Evolutionary conservation across 2,329 filamentous ascomycete genomes (phyloP), one percentile per base, ranked within the genome.

Genomic region (Chrysoporthe puriensis): DNA sequence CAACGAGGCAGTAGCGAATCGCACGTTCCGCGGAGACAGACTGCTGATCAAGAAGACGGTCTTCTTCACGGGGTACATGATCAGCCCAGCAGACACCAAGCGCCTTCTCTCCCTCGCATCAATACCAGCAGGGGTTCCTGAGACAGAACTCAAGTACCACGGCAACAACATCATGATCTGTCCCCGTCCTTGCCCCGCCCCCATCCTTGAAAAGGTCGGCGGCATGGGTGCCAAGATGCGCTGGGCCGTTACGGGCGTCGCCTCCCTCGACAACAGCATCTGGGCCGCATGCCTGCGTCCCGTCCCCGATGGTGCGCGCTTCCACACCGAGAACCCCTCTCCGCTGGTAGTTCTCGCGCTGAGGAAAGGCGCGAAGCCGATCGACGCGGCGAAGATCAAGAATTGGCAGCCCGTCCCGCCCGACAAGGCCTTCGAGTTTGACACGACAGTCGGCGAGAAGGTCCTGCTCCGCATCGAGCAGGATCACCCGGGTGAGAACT

Each of bases 91-190:
- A 36, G 92, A 96, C 77, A 90, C 90, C 2, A 87, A 91, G 74
- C 88, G 86, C 66, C 83, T 98, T 48, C 86, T 92, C 66, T 85
- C 86, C 6, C 84, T 97, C n/a, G 88, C 90, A 42, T 79, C 88
- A 63, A 81, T 93, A 26, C 90, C 90, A 4, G 75, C 82, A 4
- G 85, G 86, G 67, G 81, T 89, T 64, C 83, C 88, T 40, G 88
- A 91, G 62, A 84, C 86, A 63, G 92, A 96, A 63, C 82, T 97
- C 71, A 93, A 92, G 71, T 88, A 89, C 70, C 90, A 97, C 73
- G 94, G 91, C 58, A 97, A 96, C 79, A 95, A 91, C 78, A 94
- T 99, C 73, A 85, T 97, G 74, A 98, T 99, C 75, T 91, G 91
- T 48, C 90, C 93, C 1, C 89, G 91, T 13, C 89, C 91, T 0